Evolutionary conservation across 345 rosid genomes (phyloP).

Genomic region (Hevea brasiliensis): DNA sequence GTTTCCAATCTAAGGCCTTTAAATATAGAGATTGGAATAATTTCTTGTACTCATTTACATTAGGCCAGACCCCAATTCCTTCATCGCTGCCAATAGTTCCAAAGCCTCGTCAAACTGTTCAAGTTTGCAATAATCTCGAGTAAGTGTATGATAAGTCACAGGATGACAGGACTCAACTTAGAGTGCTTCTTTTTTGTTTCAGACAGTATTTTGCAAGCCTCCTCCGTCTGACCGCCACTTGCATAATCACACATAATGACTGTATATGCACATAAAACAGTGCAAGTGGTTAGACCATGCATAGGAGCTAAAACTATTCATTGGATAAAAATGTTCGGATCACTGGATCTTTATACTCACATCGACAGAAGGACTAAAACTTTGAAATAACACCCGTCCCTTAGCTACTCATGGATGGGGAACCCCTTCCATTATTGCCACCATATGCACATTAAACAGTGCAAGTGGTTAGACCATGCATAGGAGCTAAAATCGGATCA

Average conservation of each 20-base stretch:
- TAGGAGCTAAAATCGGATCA: too few species aligned
- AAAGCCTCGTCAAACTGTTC: constrained; percentile 73
- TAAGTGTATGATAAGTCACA: constrained; percentile 71
- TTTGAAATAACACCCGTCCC: constrained; percentile 92
- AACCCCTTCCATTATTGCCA: too few species aligned
- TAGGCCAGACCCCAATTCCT: constrained; percentile 58
- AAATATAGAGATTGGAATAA: constrained; percentile 77
- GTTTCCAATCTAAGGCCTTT: constrained; percentile 68
- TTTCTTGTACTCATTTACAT: constrained; percentile 70
- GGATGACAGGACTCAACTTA: constrained; percentile 61
- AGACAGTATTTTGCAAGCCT: constrained; percentile 51
- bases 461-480: too few species aligned
- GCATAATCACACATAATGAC: constrained; percentile 77
- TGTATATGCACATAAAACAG: too few species aligned
- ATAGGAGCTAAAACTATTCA: too few species aligned
- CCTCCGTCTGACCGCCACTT: constrained; percentile 69
- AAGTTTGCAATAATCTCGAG: constrained; percentile 76
- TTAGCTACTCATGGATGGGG: constrained; percentile 66
- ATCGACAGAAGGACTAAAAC: constrained; percentile 89
- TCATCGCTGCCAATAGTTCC: constrained; percentile 70
- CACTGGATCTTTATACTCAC: constrained; percentile 50
- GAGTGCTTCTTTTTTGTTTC: constrained; percentile 76
- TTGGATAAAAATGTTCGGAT: constrained; percentile 18
- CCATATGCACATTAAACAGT: too few species aligned
- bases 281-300: too few species aligned